phyloP scores from a whole-genome alignment of 768 basidiomycete species.

The Galerina sulciceps region DNA sequence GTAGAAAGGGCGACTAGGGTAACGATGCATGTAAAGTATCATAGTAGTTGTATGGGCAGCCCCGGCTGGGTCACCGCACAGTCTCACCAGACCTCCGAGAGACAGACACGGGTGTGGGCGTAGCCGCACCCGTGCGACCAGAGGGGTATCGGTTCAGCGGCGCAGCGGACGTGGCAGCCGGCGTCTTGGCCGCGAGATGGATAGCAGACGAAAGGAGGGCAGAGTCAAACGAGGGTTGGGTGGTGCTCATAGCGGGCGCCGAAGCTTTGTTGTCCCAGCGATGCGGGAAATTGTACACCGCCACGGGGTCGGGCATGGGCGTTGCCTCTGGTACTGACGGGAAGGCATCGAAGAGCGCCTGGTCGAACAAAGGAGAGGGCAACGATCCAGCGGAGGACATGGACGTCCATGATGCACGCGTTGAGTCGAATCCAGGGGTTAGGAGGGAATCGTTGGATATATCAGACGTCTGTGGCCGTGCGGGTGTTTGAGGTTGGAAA shows the following conservation, averaged over 20 bases:
- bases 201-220: constrained; percentile 56
- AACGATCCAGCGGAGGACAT: constrained; percentile 41
- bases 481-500: constrained; percentile 4
- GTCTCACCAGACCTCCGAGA: constrained; percentile 20
- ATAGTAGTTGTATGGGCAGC: background rate
- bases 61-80: constrained; percentile 4
- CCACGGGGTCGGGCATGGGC: constrained; percentile 26
- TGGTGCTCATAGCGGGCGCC: constrained; percentile 1
- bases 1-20: background rate
- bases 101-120: background rate
- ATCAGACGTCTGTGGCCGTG: background rate
- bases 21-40: background rate
- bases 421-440: constrained; percentile 11
- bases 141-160: background rate
- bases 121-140: background rate
- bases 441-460: constrained; percentile 17
- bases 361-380: constrained; percentile 56
- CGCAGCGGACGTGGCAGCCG: constrained; percentile 9
- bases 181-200: constrained; percentile 31
- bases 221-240: constrained; percentile 36
- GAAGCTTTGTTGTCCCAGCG: constrained; percentile 6
- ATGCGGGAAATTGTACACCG: constrained; percentile 4
- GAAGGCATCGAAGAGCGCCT: constrained; percentile 70
- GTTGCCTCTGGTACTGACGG: constrained; percentile 66
- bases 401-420: constrained; percentile 53